Conservation (phyloP, 768 basidiomycete species). For the Psilocybe azurescens region DNA sequence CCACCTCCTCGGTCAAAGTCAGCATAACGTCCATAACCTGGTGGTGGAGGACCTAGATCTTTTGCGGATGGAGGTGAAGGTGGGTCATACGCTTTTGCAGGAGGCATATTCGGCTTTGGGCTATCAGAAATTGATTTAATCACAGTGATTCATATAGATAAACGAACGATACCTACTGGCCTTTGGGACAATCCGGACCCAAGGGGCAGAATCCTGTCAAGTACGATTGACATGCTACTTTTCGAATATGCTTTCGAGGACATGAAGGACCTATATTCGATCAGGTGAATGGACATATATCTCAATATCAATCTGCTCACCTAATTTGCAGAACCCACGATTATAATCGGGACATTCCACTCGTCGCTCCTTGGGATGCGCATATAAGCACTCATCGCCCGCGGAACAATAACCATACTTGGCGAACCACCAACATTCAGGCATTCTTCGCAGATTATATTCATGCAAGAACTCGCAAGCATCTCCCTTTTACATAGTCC, state of each 20-base stretch:
- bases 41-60: slow-evolving; percentile 89
- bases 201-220: slow-evolving; percentile 92
- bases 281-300: slow-evolving; percentile 1
- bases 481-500: slow-evolving; percentile 97
- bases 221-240: slow-evolving; percentile 90
- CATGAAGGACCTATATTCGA: slow-evolving; percentile 75
- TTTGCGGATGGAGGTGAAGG: slow-evolving; percentile 77
- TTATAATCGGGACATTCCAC: slow-evolving; percentile 96
- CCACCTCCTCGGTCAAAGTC: slow-evolving; percentile 69
- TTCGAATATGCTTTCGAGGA: slow-evolving; percentile 90
- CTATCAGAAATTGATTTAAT: slow-evolving; percentile 43
- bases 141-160: neutral
- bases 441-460: slow-evolving; percentile 97
- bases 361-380: slow-evolving; percentile 89
- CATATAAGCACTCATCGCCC: slow-evolving; percentile 97
- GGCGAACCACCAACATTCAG: slow-evolving; percentile 98
- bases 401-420: slow-evolving; percentile 98
- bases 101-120: slow-evolving; percentile 77
- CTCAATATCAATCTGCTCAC: slow-evolving; percentile 49
- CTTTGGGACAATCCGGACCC: slow-evolving; percentile 85
- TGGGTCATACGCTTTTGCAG: slow-evolving; percentile 76
- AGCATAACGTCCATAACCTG: slow-evolving; percentile 86
- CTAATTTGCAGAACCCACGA: slow-evolving; percentile 93
- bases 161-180: slow-evolving; percentile 71
- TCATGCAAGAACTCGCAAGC: slow-evolving; percentile 99